These are phyloP conservation scores for Angomonas ambiguus DNA, from an alignment of 208 protist genomes.

Conservation along the genomic window DNA sequence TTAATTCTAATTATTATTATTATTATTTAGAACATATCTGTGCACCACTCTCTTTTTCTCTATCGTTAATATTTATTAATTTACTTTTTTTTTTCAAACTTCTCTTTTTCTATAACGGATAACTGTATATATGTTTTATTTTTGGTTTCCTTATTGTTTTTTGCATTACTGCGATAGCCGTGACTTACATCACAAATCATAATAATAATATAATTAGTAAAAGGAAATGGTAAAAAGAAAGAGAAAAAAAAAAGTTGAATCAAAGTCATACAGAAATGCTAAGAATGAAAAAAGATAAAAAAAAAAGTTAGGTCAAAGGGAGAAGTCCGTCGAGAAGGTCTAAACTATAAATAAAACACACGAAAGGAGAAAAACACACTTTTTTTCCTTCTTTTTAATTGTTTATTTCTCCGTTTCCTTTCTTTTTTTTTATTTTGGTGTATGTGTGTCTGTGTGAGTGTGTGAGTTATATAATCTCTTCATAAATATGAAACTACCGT, in stretches of 20 bases:
- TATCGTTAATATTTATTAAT: not conserved
- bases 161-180: no score
- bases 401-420: not conserved
- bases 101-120: no score
- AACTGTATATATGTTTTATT: no score
- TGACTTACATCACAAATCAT: no score
- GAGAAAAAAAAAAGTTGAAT: not conserved
- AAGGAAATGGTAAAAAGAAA: not conserved
- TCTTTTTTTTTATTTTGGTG: not conserved
- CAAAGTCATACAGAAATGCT: constrained; percentile 1
- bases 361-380: constrained; percentile 1
- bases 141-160: no score
- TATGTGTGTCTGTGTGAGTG: not conserved
- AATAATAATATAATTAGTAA: not conserved
- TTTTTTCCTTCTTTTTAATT: constrained; percentile 11
- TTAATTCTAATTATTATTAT: not conserved
- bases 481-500: not conserved
- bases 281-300: constrained; percentile 14
- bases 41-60: not conserved
- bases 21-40: not conserved
- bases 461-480: no score
- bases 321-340: no score
- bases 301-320: not conserved
- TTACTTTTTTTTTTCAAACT: not conserved
- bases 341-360: no score